Percentiles rank a stretch among this genome's conserved stretches.
Evolutionary conservation across 176 grass and related monocot species (phyloP).

Genomic region (Alopecurus myosuroides): DNA sequence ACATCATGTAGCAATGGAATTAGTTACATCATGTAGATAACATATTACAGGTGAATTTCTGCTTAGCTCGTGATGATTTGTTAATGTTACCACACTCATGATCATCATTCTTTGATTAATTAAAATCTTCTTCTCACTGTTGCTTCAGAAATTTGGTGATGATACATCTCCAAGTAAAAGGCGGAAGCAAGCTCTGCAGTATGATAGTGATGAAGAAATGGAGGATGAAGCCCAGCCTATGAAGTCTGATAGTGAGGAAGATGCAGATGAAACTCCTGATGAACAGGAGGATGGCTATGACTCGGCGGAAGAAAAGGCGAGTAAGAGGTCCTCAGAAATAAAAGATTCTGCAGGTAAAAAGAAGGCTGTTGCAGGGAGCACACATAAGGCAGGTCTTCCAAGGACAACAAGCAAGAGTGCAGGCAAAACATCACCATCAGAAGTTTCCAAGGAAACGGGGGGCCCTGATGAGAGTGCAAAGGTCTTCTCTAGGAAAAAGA

Average conservation of each 20-base stretch:
- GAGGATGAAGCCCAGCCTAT: constrained; percentile 40
- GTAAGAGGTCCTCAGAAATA: constrained; percentile 50
- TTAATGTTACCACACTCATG: constrained; percentile 12
- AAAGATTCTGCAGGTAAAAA: constrained; percentile 46
- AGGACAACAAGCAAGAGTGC: constrained; percentile 38
- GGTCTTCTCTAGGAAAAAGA: constrained; percentile 95
- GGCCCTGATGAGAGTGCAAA: constrained; percentile 52
- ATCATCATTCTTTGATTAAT: background rate
- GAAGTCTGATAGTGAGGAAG: constrained; percentile 48
- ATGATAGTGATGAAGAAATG: constrained; percentile 55
- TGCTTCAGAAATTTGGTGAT: constrained; percentile 44
- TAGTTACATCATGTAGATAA: background rate
- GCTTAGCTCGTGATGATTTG: constrained; percentile 15
- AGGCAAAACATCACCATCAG: constrained; percentile 42
- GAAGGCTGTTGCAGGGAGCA: constrained; percentile 27
- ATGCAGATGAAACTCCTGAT: constrained; percentile 40
- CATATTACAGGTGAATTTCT: background rate
- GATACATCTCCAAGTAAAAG: constrained; percentile 17
- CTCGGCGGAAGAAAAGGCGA: constrained; percentile 31
- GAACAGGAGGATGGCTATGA: constrained; percentile 52
- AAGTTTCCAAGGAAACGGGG: constrained; percentile 41
- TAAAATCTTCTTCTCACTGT: constrained; percentile 10
- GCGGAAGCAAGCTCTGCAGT: constrained; percentile 26
- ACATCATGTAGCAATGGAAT: background rate
- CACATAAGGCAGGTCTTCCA: constrained; percentile 30